These are phyloP conservation scores for Plenodomus tracheiphilus DNA, from an alignment of 2,329 filamentous ascomycete genomes.

Conservation along the genomic window DNA sequence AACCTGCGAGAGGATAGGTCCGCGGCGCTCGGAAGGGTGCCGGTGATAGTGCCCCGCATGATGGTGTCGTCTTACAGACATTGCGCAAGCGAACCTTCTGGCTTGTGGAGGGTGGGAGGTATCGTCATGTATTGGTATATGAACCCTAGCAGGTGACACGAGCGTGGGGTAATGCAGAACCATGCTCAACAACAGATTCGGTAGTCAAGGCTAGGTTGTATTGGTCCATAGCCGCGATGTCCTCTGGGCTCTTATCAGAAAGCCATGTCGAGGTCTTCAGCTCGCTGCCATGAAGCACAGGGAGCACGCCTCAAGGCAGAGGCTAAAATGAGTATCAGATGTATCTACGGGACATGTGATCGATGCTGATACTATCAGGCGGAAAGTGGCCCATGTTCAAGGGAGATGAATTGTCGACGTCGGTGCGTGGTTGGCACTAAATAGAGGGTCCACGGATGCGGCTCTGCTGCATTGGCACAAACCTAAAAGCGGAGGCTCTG, in stretches of 20 bases:
- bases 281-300: neutral
- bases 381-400: no score
- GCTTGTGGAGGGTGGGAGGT: slow-evolving; percentile 1
- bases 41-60: slow-evolving; percentile 19
- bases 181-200: neutral
- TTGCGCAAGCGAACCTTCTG: neutral
- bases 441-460: slow-evolving; percentile 9
- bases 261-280: no score
- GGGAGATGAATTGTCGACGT: no score
- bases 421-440: neutral
- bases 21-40: slow-evolving; percentile 16
- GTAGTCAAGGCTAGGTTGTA: no score
- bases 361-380: no score
- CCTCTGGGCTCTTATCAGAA: no score
- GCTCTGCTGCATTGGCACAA: slow-evolving; percentile 8
- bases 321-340: no score
- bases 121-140: slow-evolving; percentile 12
- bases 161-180: slow-evolving; percentile 1
- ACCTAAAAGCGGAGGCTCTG: neutral
- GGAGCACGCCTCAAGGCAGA: no score
- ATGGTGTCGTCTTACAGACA: slow-evolving; percentile 6
- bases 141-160: slow-evolving; percentile 1
- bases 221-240: no score
- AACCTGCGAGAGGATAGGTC: slow-evolving; percentile 11
- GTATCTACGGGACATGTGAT: no score